These are phyloP conservation scores for Neonothopanus nambi DNA, from an alignment of 1,284 basidiomycete genomes.

Conservation along the genomic window DNA sequence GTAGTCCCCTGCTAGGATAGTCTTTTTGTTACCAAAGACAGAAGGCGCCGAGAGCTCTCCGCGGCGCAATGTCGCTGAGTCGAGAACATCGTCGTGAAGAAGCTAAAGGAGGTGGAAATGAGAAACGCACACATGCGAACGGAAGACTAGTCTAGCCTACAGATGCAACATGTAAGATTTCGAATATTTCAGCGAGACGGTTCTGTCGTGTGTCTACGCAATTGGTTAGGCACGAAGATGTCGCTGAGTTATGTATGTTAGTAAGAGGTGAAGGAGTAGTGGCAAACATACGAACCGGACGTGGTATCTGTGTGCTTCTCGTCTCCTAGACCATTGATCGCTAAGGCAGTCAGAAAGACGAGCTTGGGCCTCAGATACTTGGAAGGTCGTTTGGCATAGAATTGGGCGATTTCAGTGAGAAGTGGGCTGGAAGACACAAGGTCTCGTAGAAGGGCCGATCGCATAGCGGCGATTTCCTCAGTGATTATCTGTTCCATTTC, in stretches of 20 bases:
- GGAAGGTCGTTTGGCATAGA: conserved; percentile 78
- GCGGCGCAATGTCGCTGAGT: background rate
- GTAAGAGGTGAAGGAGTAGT: no score
- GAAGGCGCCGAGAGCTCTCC: conserved; percentile 68
- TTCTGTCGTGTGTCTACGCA: conserved; percentile 44
- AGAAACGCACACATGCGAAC: no score
- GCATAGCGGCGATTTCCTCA: no score
- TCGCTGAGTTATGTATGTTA: no score
- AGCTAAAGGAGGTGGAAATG: no score
- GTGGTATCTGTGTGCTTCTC: no score
- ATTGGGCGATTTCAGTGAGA: conserved; percentile 78
- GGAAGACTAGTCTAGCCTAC: no score
- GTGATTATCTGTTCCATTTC: no score
- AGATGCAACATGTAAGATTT: conserved; percentile 91
- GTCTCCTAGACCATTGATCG: no score
- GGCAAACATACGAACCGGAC: no score
- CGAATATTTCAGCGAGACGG: conserved; percentile 81
- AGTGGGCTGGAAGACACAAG: no score
- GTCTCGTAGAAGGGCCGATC: no score
- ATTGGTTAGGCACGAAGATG: background rate
- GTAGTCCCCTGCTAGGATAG: conserved; percentile 85
- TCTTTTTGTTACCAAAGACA: conserved; percentile 79
- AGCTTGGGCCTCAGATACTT: conserved; percentile 85
- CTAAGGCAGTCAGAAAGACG: conserved; percentile 77
- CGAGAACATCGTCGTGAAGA: background rate